Percentiles rank a stretch among this genome's conserved stretches.
Conservation (phyloP, 176 grass and related monocot species). For the Zizania latifolia region DNA sequence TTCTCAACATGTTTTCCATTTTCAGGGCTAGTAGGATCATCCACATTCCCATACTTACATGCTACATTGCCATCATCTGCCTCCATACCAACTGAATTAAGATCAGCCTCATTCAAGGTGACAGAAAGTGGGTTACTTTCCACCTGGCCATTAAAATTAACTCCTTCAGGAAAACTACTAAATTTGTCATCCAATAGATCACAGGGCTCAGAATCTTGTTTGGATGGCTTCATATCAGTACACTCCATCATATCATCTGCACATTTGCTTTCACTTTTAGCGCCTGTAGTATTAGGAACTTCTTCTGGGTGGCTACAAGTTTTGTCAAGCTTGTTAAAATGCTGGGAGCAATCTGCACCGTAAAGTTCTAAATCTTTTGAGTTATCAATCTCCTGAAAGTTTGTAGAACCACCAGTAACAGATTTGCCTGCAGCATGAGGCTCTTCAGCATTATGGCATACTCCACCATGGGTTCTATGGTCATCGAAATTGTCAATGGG, state of each 20-base stretch:
- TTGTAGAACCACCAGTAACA: slow-evolving; percentile 1
- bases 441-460: slow-evolving; percentile 19
- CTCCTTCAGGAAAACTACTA: slow-evolving; percentile 12
- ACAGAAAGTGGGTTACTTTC: slow-evolving; percentile 9
- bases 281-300: neutral
- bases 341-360: slow-evolving; percentile 20
- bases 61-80: slow-evolving; percentile 20
- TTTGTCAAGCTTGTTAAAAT: slow-evolving; percentile 24
- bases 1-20: slow-evolving; percentile 29
- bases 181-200: slow-evolving; percentile 35
- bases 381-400: slow-evolving; percentile 25
- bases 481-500: slow-evolving; percentile 17
- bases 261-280: slow-evolving; percentile 17
- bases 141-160: slow-evolving; percentile 23
- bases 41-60: slow-evolving; percentile 10
- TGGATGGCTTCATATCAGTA: slow-evolving; percentile 14
- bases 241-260: slow-evolving; percentile 4
- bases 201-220: slow-evolving; percentile 24
- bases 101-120: slow-evolving; percentile 24
- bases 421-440: slow-evolving; percentile 15
- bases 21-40: slow-evolving; percentile 16
- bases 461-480: slow-evolving; percentile 29
- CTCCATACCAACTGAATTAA: slow-evolving; percentile 41
- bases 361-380: slow-evolving; percentile 21
- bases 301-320: slow-evolving; percentile 10